Evolutionary conservation across 345 rosid genomes (phyloP).

Genomic region (Pugionium cornutum): DNA sequence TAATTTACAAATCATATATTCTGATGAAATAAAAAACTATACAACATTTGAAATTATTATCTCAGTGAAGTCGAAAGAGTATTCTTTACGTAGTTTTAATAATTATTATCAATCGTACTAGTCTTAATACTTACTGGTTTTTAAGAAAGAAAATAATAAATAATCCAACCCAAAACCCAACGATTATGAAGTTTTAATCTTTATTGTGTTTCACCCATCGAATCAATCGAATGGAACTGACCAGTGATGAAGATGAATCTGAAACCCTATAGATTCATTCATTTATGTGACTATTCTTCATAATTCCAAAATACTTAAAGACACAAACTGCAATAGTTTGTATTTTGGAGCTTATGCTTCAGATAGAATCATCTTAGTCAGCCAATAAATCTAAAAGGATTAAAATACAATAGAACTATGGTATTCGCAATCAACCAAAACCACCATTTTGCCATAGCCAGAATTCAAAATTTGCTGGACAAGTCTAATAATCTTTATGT

Average conservation of each 20-base stretch:
- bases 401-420: neutral
- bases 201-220: no score
- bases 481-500: conserved; percentile 35
- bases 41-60: no score
- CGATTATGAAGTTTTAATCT: no score
- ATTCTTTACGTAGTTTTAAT: no score
- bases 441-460: conserved; percentile 15
- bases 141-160: no score
- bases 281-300: neutral
- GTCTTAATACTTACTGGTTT: no score
- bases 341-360: conserved; percentile 1
- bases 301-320: neutral
- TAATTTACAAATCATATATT: no score
- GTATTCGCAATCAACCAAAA: conserved; percentile 7
- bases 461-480: conserved; percentile 34
- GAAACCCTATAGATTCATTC: neutral
- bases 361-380: neutral
- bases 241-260: neutral
- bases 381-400: neutral
- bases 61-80: no score
- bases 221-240: no score
- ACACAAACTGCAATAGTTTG: conserved; percentile 1
- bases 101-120: no score
- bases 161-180: no score
- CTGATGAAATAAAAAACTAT: no score